Evolutionary conservation across 2,329 filamentous ascomycete genomes (phyloP).

Genomic region (Colletotrichum tofieldiae): DNA sequence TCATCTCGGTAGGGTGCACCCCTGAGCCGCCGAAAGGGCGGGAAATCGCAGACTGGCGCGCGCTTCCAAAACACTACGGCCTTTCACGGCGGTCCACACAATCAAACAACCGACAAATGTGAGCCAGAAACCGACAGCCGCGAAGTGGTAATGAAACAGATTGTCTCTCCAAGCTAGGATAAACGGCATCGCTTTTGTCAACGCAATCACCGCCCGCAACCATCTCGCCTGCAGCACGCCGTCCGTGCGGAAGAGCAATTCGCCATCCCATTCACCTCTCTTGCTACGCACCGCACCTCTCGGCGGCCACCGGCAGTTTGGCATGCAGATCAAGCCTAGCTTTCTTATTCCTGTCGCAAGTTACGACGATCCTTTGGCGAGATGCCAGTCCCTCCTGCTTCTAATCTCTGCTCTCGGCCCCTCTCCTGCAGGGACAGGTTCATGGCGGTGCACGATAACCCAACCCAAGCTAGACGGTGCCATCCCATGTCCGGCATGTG

Average conservation of each 20-base stretch:
- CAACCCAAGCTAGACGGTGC: conserved; percentile 12
- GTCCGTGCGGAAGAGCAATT: not conserved
- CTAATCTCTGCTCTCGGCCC: not conserved
- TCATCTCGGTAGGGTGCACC: conserved; percentile 3
- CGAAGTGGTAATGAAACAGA: conserved; percentile 25
- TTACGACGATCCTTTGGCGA: conserved; percentile 14
- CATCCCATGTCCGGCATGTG: conserved; percentile 36
- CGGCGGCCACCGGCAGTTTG: conserved; percentile 30
- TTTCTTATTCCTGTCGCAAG: conserved; percentile 36
- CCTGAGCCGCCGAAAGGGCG: conserved; percentile 11
- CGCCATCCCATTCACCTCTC: conserved; percentile 2
- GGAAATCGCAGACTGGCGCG: conserved; percentile 30
- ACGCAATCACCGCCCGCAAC: conserved; percentile 9
- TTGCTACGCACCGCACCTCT: conserved; percentile 1
- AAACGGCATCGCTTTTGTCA: not conserved
- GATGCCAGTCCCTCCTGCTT: not conserved
- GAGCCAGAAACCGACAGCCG: not conserved
- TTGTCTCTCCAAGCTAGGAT: conserved; percentile 8
- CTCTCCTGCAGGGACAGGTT: conserved; percentile 5
- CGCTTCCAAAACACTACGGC: conserved; percentile 36
- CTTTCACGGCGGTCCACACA: conserved; percentile 10
- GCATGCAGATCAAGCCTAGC: conserved; percentile 6
- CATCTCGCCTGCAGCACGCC: conserved; percentile 6
- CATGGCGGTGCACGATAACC: conserved; percentile 16
- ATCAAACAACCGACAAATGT: conserved; percentile 21